A percentile compares a stretch with the other conserved stretches of the same genome.
Conservation (phyloP, 306 rosid genomes). For the Quercus wislizeni region DNA sequence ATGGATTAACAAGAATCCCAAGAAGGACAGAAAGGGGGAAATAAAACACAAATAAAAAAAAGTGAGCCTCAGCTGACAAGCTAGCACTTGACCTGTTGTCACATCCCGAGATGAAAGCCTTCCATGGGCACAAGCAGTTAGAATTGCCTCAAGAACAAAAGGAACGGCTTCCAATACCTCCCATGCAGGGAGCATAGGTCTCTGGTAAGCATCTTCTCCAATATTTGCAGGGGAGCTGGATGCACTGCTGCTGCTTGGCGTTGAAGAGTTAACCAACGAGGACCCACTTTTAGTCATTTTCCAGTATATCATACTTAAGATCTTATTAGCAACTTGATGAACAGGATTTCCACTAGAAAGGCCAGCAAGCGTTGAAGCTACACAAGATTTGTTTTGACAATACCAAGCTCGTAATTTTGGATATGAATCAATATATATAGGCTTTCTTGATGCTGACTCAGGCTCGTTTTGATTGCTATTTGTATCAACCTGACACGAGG, state of each 20-base stretch:
- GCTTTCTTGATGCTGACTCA: conserved; percentile 37
- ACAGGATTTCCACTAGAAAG: conserved; percentile 62
- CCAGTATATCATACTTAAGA: conserved; percentile 68
- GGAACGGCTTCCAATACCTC: conserved; percentile 79
- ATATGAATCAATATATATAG: conserved; percentile 55
- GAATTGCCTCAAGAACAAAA: conserved; percentile 67
- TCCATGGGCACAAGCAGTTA: conserved; percentile 80
- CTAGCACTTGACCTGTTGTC: conserved; percentile 64
- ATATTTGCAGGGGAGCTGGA: conserved; percentile 39
- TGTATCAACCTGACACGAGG: conserved; percentile 38
- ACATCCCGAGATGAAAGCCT: conserved; percentile 74
- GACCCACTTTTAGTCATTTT: conserved; percentile 58
- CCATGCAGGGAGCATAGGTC: conserved; percentile 73
- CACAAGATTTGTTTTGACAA: conserved; percentile 64
- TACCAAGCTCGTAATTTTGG: conserved; percentile 74
- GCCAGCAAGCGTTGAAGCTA: conserved; percentile 58
- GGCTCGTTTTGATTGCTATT: conserved; percentile 28
- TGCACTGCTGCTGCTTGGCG: conserved; percentile 40
- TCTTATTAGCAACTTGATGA: conserved; percentile 57
- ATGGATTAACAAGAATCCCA: not conserved
- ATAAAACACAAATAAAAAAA: conserved; percentile 9
- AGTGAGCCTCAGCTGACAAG: conserved; percentile 20
- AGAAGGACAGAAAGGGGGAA: not conserved
- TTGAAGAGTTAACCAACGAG: conserved; percentile 43
- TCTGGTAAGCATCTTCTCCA: conserved; percentile 54